A percentile compares a stretch with the other conserved stretches of the same genome.
These are phyloP conservation scores for Aeschynomene evenia DNA, from an alignment of 306 rosid genomes.

Conservation along the genomic window DNA sequence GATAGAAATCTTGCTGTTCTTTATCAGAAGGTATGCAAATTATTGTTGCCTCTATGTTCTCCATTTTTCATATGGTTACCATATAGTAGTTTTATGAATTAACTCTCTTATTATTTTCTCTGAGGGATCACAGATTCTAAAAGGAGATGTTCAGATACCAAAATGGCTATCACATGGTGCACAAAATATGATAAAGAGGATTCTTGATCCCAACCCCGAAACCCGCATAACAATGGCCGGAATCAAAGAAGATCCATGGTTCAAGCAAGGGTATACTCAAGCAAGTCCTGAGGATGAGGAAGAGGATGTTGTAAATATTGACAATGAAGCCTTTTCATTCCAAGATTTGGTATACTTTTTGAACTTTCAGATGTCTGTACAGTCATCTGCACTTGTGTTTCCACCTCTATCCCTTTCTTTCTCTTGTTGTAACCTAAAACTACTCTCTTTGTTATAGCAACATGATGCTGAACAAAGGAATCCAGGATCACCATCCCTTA, in stretches of 20 bases:
- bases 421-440: conserved; percentile 9
- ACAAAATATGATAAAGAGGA: conserved; percentile 58
- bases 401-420: neutral
- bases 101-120: neutral
- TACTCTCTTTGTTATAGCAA: conserved; percentile 42
- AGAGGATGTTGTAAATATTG: conserved; percentile 44
- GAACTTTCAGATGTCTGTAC: neutral
- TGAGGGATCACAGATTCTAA: conserved; percentile 57
- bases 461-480: conserved; percentile 46
- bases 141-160: conserved; percentile 69
- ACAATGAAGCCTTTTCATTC: conserved; percentile 51
- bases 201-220: conserved; percentile 80
- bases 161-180: conserved; percentile 78
- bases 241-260: conserved; percentile 86
- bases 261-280: conserved; percentile 62
- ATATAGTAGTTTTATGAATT: neutral
- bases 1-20: conserved; percentile 92
- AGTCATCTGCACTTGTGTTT: neutral
- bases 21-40: conserved; percentile 69
- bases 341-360: conserved; percentile 50
- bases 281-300: conserved; percentile 67
- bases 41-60: neutral
- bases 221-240: conserved; percentile 59
- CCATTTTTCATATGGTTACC: neutral
- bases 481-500: conserved; percentile 52